Percentiles rank a stretch among this genome's conserved stretches.
Conservation (phyloP, 2,329 filamentous ascomycete species). For the Pyricularia sp. region DNA sequence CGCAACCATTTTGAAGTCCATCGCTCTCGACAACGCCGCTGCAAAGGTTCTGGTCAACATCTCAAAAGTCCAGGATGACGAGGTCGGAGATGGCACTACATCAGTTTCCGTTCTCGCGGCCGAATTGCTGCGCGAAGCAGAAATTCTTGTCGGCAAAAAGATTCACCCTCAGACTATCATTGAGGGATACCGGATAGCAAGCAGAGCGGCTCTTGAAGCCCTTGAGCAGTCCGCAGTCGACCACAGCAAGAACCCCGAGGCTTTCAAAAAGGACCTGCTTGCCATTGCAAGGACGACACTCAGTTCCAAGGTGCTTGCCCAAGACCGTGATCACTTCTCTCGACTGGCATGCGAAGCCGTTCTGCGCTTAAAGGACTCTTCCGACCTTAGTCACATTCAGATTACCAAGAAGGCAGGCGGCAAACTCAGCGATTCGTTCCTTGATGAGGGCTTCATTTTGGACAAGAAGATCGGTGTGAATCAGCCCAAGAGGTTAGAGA, state of each 20-base stretch:
- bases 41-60: conserved; percentile 99
- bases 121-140: conserved; percentile 87
- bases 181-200: conserved; percentile 96
- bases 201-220: conserved; percentile 71
- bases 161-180: conserved; percentile 99
- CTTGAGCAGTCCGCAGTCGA: conserved; percentile 77
- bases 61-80: conserved; percentile 97
- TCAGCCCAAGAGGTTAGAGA: conserved; percentile 92
- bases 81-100: conserved; percentile 95
- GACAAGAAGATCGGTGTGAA: conserved; percentile 99
- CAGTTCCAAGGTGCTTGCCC: conserved; percentile 90
- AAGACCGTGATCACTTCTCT: conserved; percentile 87
- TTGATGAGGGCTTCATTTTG: conserved; percentile 95
- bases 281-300: conserved; percentile 90
- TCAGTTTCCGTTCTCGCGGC: conserved; percentile 94
- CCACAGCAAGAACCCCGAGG: conserved; percentile 69
- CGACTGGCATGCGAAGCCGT: conserved; percentile 84
- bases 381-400: conserved; percentile 93
- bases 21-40: conserved; percentile 94
- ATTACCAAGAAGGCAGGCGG: conserved; percentile 99
- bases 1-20: conserved; percentile 94
- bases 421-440: conserved; percentile 93
- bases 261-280: conserved; percentile 79
- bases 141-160: conserved; percentile 95
- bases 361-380: conserved; percentile 75